Conservation (phyloP, 2,329 filamentous ascomycete species). For the Ascochyta koolunga region DNA sequence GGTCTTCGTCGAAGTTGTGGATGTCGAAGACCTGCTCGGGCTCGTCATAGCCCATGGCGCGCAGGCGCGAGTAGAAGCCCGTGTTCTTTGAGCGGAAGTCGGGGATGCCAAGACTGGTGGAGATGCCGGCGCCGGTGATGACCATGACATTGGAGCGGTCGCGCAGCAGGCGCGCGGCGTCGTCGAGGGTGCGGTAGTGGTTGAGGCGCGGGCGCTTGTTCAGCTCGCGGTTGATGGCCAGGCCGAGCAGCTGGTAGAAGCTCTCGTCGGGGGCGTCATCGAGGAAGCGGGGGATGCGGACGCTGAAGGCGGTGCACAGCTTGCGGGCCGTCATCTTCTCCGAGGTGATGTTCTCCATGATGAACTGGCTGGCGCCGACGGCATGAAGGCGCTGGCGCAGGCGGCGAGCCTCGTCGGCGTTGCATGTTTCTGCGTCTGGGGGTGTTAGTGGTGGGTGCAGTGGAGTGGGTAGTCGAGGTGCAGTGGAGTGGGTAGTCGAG, state of each 20-base stretch:
- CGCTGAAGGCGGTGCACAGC: conserved; percentile 83
- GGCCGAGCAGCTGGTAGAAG: conserved; percentile 75
- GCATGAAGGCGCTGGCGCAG: conserved; percentile 75
- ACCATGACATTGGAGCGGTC: conserved; percentile 85
- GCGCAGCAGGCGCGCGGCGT: conserved; percentile 79
- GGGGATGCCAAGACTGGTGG: conserved; percentile 93
- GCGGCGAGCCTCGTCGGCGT: conserved; percentile 63
- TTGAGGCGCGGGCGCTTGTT: conserved; percentile 79
- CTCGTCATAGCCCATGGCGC: conserved; percentile 76
- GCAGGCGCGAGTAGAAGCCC: conserved; percentile 86
- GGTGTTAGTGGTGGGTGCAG: neutral
- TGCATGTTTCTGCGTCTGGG: conserved; percentile 39
- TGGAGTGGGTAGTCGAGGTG: neutral
- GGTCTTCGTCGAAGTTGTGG: conserved; percentile 81
- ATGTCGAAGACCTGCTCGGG: conserved; percentile 98
- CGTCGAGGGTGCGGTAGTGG: conserved; percentile 83
- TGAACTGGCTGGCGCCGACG: conserved; percentile 79
- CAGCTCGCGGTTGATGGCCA: conserved; percentile 80
- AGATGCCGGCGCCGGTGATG: conserved; percentile 94
- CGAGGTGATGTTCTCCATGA: conserved; percentile 61
- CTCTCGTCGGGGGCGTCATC: conserved; percentile 74
- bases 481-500: too few relatives aligned
- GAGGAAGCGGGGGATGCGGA: conserved; percentile 75
- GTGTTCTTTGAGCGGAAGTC: conserved; percentile 95
- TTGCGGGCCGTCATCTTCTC: conserved; percentile 78